Evolutionary conservation across 108 stramenopile species (phyloP).

Genomic region (Schizochytrium sp.): DNA sequence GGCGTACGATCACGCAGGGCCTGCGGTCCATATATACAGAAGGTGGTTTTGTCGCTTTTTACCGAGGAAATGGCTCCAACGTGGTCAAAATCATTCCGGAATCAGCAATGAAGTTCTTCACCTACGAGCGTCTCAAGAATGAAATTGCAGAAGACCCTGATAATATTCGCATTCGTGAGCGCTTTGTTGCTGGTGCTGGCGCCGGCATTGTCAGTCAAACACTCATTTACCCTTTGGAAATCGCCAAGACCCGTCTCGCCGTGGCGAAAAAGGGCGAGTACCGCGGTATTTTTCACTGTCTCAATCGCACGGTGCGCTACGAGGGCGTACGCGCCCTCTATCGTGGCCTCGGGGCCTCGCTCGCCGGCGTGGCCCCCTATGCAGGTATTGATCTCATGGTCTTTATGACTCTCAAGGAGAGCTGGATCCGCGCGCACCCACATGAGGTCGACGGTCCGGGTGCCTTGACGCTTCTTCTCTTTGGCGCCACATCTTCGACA

Average conservation of each 20-base stretch:
- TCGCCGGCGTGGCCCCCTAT: conserved; percentile 40
- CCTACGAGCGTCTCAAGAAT: conserved; percentile 25
- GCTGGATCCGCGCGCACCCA: conserved; percentile 31
- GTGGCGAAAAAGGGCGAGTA: conserved; percentile 30
- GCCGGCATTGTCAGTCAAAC: conserved; percentile 26
- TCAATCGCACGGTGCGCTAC: conserved; percentile 20
- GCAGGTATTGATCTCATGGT: conserved; percentile 39
- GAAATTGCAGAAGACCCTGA: background rate
- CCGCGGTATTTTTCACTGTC: conserved; percentile 33
- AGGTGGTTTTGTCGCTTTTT: conserved; percentile 32
- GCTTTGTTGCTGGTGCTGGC: conserved; percentile 24
- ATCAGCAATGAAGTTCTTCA: conserved; percentile 34
- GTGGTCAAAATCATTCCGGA: conserved; percentile 49
- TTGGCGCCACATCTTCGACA: conserved; percentile 34
- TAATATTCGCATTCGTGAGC: background rate
- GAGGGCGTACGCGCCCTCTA: conserved; percentile 24
- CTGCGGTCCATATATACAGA: conserved; percentile 27
- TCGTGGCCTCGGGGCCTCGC: conserved; percentile 33
- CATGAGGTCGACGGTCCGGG: conserved; percentile 29
- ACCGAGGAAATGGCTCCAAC: conserved; percentile 47
- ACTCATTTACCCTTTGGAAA: conserved; percentile 41
- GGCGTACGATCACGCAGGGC: conserved; percentile 25
- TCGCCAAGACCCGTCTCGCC: conserved; percentile 40
- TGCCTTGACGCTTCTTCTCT: conserved; percentile 27
- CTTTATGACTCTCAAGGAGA: conserved; percentile 34